Percentiles rank a stretch among this genome's conserved stretches.
These are phyloP conservation scores for Diaporthe ilicicola DNA, from an alignment of 2,329 filamentous ascomycete species.

Conservation along the genomic window DNA sequence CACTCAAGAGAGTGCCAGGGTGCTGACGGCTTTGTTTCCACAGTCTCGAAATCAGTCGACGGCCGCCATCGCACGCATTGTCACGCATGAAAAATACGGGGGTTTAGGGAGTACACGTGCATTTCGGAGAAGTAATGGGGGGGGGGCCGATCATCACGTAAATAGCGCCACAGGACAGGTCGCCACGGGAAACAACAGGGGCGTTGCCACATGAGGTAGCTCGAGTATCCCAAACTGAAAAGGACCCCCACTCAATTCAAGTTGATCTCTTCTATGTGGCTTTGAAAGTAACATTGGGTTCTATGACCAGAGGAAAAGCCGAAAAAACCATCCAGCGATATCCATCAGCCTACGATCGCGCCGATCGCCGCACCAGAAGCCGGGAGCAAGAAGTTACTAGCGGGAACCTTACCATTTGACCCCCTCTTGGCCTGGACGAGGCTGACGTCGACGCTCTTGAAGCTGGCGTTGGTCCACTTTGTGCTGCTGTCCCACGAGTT, in stretches of 20 bases:
- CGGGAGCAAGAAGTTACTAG: slow-evolving; percentile 53
- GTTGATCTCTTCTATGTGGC: neutral
- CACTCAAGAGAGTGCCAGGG: fast-evolving
- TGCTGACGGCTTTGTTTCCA: neutral
- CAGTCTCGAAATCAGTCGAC: neutral
- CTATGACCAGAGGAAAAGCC: slow-evolving; percentile 17
- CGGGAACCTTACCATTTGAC: slow-evolving; percentile 49
- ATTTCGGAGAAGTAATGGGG: neutral
- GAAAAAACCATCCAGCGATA: neutral
- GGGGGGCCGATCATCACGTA: neutral
- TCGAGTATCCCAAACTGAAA: neutral
- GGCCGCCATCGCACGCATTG: too few species aligned
- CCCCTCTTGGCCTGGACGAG: slow-evolving; percentile 48
- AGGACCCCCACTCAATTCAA: neutral
- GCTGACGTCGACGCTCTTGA: slow-evolving; percentile 47
- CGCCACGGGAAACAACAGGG: too few species aligned
- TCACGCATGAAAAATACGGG: neutral
- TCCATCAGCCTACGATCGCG: slow-evolving; percentile 44
- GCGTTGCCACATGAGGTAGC: neutral
- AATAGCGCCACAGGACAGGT: neutral
- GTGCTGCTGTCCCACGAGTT: slow-evolving; percentile 53
- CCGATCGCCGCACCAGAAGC: slow-evolving; percentile 46
- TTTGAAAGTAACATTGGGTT: neutral
- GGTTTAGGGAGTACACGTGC: neutral
- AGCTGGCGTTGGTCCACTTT: slow-evolving; percentile 49